Percentiles rank a stretch among this genome's conserved stretches.
Evolutionary conservation across 2,329 filamentous ascomycete genomes (phyloP).

Genomic region (Cladorrhinum sp.): DNA sequence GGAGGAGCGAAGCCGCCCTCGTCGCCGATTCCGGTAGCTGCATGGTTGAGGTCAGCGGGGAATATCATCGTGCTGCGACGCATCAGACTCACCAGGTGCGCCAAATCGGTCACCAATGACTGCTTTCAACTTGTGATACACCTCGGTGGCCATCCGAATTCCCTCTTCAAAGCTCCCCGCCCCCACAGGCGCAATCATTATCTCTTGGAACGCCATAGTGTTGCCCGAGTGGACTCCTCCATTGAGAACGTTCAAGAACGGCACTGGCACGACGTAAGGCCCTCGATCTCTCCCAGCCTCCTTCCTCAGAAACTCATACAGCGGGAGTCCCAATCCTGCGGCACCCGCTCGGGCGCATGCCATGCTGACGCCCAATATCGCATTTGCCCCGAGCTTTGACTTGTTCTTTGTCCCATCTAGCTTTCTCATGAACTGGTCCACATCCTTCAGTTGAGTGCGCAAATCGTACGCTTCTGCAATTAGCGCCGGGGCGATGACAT

Average conservation of each 20-base stretch:
- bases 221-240: constrained; percentile 41
- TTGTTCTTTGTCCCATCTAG: constrained; percentile 59
- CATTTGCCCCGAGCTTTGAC: constrained; percentile 57
- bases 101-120: constrained; percentile 33
- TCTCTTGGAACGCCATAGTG: constrained; percentile 50
- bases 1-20: constrained; percentile 38
- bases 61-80: not conserved
- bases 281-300: constrained; percentile 47
- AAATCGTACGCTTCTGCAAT: constrained; percentile 53
- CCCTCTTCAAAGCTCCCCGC: constrained; percentile 28
- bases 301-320: constrained; percentile 56
- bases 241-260: constrained; percentile 59
- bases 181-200: constrained; percentile 30
- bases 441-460: constrained; percentile 48
- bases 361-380: constrained; percentile 59
- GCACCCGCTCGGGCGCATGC: constrained; percentile 56
- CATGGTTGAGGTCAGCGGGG: not conserved
- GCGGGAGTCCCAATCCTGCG: constrained; percentile 48
- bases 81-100: not conserved
- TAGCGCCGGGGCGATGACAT: constrained; percentile 51
- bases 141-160: constrained; percentile 18
- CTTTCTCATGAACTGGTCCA: constrained; percentile 51
- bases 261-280: constrained; percentile 47
- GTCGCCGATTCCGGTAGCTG: constrained; percentile 34
- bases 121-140: constrained; percentile 34